A percentile compares a stretch with the other conserved stretches of the same genome.
These are phyloP conservation scores for Cercophora sp. DNA, from an alignment of 495 filamentous ascomycete species.

Conservation along the genomic window DNA sequence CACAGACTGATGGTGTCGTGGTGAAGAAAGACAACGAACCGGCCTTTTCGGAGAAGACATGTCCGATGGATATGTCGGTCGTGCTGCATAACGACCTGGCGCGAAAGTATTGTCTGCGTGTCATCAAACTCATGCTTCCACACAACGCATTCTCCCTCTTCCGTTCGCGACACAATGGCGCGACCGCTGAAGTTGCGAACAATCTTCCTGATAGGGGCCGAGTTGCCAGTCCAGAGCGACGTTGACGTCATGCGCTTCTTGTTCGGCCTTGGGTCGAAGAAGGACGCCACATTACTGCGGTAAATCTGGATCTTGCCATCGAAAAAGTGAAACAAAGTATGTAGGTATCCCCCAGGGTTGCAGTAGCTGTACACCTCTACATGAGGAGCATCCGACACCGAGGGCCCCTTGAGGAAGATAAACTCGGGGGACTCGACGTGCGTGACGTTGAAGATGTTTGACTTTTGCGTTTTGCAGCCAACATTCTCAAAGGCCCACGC, in stretches of 20 bases:
- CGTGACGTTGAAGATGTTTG: conserved; percentile 79
- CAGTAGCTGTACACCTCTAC: conserved; percentile 73
- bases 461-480: conserved; percentile 65
- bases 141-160: conserved; percentile 72
- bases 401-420: conserved; percentile 52
- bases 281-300: conserved; percentile 68
- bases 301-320: conserved; percentile 82
- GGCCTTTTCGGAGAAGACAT: conserved; percentile 67
- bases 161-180: conserved; percentile 76
- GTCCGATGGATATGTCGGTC: conserved; percentile 77
- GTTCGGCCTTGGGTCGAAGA: conserved; percentile 75
- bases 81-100: conserved; percentile 67
- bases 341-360: conserved; percentile 58
- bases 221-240: conserved; percentile 80
- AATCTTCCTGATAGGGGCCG: conserved; percentile 73
- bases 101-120: conserved; percentile 50
- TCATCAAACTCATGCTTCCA: conserved; percentile 63
- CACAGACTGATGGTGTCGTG: conserved; percentile 74
- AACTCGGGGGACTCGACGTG: conserved; percentile 66
- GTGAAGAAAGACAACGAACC: conserved; percentile 78
- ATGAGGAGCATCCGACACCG: conserved; percentile 42
- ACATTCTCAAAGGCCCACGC: conserved; percentile 94
- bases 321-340: conserved; percentile 80
- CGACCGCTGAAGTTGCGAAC: conserved; percentile 76
- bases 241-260: conserved; percentile 55